A percentile compares a stretch with the other conserved stretches of the same genome.
These are phyloP conservation scores for Cucurbita pepo DNA, from an alignment of 306 rosid genomes.

Conservation along the genomic window DNA sequence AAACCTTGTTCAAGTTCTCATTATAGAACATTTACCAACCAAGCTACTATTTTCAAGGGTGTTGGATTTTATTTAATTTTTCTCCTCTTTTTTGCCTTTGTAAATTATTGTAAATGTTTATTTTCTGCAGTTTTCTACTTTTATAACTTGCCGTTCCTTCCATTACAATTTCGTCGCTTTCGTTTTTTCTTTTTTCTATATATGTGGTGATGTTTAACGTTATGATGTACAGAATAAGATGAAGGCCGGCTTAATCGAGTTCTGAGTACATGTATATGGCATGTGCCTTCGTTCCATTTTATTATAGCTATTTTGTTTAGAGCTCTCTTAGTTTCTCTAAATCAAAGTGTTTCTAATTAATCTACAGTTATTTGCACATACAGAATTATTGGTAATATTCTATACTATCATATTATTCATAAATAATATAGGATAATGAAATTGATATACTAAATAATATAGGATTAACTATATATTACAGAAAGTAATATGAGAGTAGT, in stretches of 20 bases:
- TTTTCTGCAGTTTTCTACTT: neutral
- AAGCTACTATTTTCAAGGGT: neutral
- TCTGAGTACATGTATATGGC: neutral
- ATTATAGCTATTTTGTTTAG: no score
- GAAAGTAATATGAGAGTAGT: no score
- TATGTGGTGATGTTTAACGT: neutral
- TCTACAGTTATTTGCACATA: no score
- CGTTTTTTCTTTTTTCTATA: no score
- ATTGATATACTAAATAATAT: no score
- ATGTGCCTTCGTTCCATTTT: neutral
- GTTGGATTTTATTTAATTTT: no score
- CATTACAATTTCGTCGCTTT: neutral
- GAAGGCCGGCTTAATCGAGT: neutral
- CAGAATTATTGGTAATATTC: neutral
- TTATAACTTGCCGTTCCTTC: neutral
- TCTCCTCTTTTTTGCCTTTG: neutral
- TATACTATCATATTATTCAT: no score
- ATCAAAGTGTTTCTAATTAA: no score
- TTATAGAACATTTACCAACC: neutral
- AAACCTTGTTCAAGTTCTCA: neutral
- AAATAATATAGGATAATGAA: no score
- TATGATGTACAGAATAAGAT: neutral
- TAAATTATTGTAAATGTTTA: conserved; percentile 1
- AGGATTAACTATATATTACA: no score
- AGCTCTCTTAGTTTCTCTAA: no score